Percentiles rank a stretch among this genome's conserved stretches.
Conservation (phyloP, 805 yeast species). For the Starmerella vaccinii region DNA sequence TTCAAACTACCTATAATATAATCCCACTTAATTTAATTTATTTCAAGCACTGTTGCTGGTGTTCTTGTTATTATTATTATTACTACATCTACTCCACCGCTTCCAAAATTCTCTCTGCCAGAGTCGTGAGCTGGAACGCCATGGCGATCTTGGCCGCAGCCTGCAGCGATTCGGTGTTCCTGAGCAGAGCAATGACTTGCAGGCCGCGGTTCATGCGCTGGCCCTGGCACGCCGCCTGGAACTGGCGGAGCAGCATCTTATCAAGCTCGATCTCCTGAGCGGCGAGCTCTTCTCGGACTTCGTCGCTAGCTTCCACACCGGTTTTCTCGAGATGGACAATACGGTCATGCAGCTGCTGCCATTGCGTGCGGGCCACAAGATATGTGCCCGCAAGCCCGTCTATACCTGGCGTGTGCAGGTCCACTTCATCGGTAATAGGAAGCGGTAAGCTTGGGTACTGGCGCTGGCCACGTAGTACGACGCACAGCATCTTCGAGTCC, state of each 20-base stretch:
- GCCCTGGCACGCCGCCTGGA: constrained; percentile 64
- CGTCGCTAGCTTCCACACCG: constrained; percentile 25
- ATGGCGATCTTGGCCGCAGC: constrained; percentile 83
- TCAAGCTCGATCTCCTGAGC: constrained; percentile 55
- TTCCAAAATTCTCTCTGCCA: constrained; percentile 37
- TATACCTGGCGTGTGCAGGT: constrained; percentile 54
- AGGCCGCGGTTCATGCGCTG: constrained; percentile 55
- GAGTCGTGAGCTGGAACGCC: constrained; percentile 45
- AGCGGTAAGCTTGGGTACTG: constrained; percentile 73
- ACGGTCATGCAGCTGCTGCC: constrained; percentile 24
- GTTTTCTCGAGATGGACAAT: constrained; percentile 17
- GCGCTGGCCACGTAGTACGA: constrained; percentile 55
- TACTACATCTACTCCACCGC: constrained; percentile 4
- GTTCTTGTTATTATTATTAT: not conserved
- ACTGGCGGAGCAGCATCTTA: constrained; percentile 62
- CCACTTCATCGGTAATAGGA: constrained; percentile 72
- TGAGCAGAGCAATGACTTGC: constrained; percentile 56
- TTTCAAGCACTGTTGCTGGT: no score
- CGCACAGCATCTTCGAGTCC: constrained; percentile 55
- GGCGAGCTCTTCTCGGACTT: constrained; percentile 41
- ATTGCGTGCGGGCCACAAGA: constrained; percentile 24
- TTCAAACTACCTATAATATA: no score
- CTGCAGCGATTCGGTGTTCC: constrained; percentile 64
- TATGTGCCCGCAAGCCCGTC: constrained; percentile 23
- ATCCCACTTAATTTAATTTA: no score